Base-by-base conservation (phyloP, 495 filamentous ascomycete species). In the Tuber microsphaerosporum region DNA sequence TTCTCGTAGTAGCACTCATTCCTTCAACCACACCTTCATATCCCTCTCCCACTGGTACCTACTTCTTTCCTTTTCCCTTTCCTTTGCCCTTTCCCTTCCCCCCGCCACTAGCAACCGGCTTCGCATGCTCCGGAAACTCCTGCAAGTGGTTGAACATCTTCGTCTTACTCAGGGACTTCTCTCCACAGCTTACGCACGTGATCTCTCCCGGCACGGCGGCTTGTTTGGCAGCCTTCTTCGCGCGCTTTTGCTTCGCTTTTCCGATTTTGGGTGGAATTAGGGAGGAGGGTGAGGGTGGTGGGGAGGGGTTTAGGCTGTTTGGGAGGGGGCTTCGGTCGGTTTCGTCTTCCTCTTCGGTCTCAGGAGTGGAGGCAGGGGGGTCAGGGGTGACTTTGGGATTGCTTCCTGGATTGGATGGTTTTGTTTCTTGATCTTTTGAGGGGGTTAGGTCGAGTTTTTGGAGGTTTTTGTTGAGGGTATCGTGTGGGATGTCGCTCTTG, bases 201-300 rank as follows among this genome's bases (percentile, higher is more conserved):
- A 82, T 82, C 61, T 84, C 84, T 42, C 84, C 78, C 4, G 84
- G 76, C 26, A 82, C 84, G 26, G 84, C 83, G 31, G 88, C 86
- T 74, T 88, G 84, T 46, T 89, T 87, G 42, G 92, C 91, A 26
- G 91, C 91, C 80, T 89, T 93, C 83, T 93, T 97, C 61, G 92
- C 91, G 68, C 92, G 88, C 82, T 93, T 97, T 75, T 91, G 88
- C 82, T 94, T 97, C 14, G 95, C 95, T 83, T 94, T 97, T 39
- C 95, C 94, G 3, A 92, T 56, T 78, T 91, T 93, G 2, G 74
- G 71, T 34, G 73, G 77, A 43, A 74, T 39, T 69, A 39, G 31
- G 69, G 75, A 70, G 42, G 74, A 74, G 31, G 80, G 70, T 44
- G 74, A 72, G 76, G 46, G 65, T 37, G 70, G 71, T 48, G 71